Evolutionary conservation across 345 rosid species (phyloP).

Genomic region (Acer yangbiense): DNA sequence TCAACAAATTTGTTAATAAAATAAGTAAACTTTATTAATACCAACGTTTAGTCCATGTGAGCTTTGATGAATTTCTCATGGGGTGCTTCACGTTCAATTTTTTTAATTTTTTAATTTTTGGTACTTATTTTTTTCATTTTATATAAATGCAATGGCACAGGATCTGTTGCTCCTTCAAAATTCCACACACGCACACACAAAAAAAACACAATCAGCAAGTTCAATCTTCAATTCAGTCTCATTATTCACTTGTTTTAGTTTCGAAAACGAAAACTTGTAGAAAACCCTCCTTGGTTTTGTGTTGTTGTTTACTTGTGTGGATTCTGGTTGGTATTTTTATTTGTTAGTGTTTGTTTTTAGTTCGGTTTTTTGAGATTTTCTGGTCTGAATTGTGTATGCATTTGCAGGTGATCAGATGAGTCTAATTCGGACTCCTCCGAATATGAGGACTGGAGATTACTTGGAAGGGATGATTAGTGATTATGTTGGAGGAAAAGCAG

Average conservation of each 20-base stretch:
- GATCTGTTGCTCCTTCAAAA: slow-evolving; percentile 34
- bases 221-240: not conserved
- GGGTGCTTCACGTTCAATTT: slow-evolving; percentile 48
- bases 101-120: not conserved
- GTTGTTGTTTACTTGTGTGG: not conserved
- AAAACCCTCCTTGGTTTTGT: not conserved
- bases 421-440: slow-evolving; percentile 50
- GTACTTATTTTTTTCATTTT: slow-evolving; percentile 11
- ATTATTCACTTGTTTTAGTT: not conserved
- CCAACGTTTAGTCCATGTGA: slow-evolving; percentile 87
- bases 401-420: slow-evolving; percentile 61
- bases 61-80: slow-evolving; percentile 57
- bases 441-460: slow-evolving; percentile 64
- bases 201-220: too few species aligned
- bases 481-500: slow-evolving; percentile 53
- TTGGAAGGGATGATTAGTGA: slow-evolving; percentile 74
- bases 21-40: slow-evolving; percentile 38
- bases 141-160: slow-evolving; percentile 37
- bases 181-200: slow-evolving; percentile 4
- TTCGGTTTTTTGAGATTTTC: not conserved
- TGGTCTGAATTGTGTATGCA: slow-evolving; percentile 13
- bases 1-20: slow-evolving; percentile 10
- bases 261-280: too few species aligned
- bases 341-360: not conserved
- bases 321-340: slow-evolving; percentile 24